These are phyloP conservation scores for Volvox reticuliferus DNA, from an alignment of 139 green algal species.

Conservation along the genomic window DNA sequence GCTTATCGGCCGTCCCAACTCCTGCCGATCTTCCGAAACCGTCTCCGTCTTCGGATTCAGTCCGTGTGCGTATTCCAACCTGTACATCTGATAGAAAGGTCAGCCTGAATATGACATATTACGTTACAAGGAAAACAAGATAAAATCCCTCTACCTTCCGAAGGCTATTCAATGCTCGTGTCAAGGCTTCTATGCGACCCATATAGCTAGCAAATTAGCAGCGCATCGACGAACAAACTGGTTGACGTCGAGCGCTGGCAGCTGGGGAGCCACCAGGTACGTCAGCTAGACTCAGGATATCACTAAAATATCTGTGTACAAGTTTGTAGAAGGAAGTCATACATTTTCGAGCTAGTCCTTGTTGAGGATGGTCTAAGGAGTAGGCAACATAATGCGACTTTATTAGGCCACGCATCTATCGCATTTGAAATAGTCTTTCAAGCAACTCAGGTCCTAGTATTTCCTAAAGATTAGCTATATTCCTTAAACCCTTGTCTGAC, in stretches of 20 bases:
- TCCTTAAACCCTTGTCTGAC: no score
- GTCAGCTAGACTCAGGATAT: no score
- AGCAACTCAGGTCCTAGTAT: no score
- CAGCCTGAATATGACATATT: not conserved
- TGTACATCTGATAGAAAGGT: not conserved
- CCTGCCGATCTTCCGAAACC: not conserved
- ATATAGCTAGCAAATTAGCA: not conserved
- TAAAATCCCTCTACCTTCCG: not conserved
- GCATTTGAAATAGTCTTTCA: no score
- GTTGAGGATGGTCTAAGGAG: no score
- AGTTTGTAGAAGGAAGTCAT: no score
- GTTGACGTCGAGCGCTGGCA: not conserved
- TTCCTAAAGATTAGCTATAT: no score
- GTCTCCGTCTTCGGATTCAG: not conserved
- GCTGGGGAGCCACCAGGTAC: no score
- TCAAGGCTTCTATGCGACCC: slow-evolving; percentile 8
- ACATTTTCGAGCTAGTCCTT: no score
- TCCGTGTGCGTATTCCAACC: slow-evolving; percentile 13
- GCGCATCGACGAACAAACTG: not conserved
- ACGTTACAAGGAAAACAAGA: not conserved
- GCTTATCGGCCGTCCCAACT: not conserved
- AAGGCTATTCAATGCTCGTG: not conserved
- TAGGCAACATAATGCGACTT: no score
- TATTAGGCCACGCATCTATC: no score
- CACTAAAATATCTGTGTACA: no score